phyloP scores from a whole-genome alignment of 306 rosid genomes.

The Casuarina cunninghamiana region DNA sequence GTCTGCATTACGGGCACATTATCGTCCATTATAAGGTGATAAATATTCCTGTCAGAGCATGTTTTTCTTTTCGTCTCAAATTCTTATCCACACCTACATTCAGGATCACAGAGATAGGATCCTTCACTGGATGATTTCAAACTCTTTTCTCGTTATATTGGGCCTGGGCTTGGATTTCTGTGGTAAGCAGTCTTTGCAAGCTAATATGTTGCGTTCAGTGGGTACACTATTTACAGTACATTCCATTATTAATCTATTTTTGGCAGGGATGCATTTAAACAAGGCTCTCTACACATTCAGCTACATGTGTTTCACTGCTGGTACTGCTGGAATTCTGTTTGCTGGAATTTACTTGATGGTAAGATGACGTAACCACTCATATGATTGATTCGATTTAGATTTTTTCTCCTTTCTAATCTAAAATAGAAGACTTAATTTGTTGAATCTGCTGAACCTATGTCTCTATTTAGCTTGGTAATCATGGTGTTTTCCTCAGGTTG shows the following conservation, averaged over 20 bases:
- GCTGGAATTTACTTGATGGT: conserved; percentile 83
- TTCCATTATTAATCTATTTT: background rate
- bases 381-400: background rate
- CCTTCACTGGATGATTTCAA: conserved; percentile 45
- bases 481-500: conserved; percentile 53
- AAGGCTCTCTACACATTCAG: conserved; percentile 87
- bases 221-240: background rate
- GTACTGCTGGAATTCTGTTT: conserved; percentile 79
- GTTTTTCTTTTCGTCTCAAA: background rate
- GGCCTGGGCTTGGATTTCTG: conserved; percentile 44
- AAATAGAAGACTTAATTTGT: background rate
- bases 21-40: conserved; percentile 82
- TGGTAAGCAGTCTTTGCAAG: conserved; percentile 21
- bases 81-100: conserved; percentile 19
- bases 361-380: conserved; percentile 8
- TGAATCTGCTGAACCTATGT: background rate
- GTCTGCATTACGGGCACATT: conserved; percentile 88
- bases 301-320: conserved; percentile 85
- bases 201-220: background rate
- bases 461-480: background rate
- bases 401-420: background rate
- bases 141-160: conserved; percentile 33
- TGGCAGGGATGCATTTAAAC: conserved; percentile 77
- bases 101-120: conserved; percentile 62
- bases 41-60: background rate